Evolutionary conservation across 176 grass and related monocot species (phyloP).

Genomic region (Triticum aestivum): IWGSC_CS_RefSeq_v2.1 NC_057798.1:773271603-773272102

Average conservation of each 20-base stretch:
- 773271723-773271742: too few species aligned
- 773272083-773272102: background rate
- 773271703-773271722: too few species aligned
- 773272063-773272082: too few species aligned
- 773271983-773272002: background rate
- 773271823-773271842: background rate
- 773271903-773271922: background rate
- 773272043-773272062: too few species aligned
- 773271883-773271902: background rate
- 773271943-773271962: background rate
- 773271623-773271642: slow-evolving; percentile 7
- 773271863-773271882: background rate
- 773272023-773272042: too few species aligned
- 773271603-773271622: background rate
- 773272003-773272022: background rate
- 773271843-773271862: background rate
- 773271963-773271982: background rate
- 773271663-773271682: too few species aligned
- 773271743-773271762: background rate
- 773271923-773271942: background rate
- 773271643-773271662: background rate
- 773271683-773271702: too few species aligned
- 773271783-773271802: background rate
- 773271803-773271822: background rate
- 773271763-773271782: background rate